These are phyloP conservation scores for Coniella vitis DNA, from an alignment of 2,329 filamentous ascomycete genomes.

Conservation along the genomic window DNA sequence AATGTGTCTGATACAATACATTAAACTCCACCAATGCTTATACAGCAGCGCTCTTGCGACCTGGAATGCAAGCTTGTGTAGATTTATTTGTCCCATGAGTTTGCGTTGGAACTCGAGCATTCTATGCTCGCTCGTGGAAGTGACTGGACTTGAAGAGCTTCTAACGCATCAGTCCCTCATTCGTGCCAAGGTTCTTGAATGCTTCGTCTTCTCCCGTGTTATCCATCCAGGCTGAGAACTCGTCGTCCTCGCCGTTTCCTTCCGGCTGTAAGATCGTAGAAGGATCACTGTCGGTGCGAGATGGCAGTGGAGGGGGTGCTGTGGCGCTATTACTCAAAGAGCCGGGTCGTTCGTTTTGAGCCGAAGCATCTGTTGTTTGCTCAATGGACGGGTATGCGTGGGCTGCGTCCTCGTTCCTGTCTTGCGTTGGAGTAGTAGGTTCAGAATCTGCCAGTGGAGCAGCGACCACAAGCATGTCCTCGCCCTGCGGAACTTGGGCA, in stretches of 20 bases:
- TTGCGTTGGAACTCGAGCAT: no score
- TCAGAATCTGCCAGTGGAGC: constrained; percentile 55
- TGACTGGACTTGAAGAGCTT: background rate
- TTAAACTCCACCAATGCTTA: no score
- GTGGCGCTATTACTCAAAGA: background rate
- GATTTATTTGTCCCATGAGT: no score
- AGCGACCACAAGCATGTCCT: constrained; percentile 56
- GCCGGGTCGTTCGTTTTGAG: background rate
- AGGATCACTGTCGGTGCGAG: background rate
- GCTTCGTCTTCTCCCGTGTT: constrained; percentile 14
- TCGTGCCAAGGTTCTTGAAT: background rate
- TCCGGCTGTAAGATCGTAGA: background rate
- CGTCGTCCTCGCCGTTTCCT: constrained; percentile 37
- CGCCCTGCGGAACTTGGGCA: constrained; percentile 28
- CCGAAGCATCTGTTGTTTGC: constrained; percentile 24
- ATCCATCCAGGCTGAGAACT: constrained; percentile 17
- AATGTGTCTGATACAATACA: no score
- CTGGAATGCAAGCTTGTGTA: no score
- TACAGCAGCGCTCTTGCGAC: no score
- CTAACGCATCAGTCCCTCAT: constrained; percentile 4
- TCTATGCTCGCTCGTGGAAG: no score
- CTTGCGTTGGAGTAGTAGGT: constrained; percentile 43
- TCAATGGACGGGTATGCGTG: constrained; percentile 29
- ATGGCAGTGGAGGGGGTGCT: constrained; percentile 9
- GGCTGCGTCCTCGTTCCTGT: constrained; percentile 21